Percentiles rank a stretch among this genome's conserved stretches.
phyloP scores from a whole-genome alignment of 768 basidiomycete genomes.

The Kwoniella botswanensis region DNA sequence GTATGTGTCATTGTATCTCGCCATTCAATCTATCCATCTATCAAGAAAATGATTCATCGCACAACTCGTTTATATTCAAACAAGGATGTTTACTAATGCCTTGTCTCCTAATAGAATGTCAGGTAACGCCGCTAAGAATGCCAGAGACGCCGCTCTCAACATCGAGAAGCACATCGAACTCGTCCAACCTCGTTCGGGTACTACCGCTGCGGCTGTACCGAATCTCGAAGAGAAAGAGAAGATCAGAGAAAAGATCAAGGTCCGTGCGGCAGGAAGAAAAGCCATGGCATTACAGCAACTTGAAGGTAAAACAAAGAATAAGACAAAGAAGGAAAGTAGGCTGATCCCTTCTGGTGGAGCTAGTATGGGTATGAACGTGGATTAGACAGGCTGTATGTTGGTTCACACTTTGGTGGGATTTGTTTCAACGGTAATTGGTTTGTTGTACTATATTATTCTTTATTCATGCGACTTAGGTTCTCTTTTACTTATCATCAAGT shows the following conservation, averaged over 20 bases:
- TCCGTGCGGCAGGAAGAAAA: conserved; percentile 46
- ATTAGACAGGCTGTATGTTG: conserved; percentile 19
- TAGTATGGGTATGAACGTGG: conserved; percentile 68
- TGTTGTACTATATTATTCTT: neutral
- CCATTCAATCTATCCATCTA: neutral
- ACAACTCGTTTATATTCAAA: neutral
- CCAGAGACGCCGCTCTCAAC: conserved; percentile 65
- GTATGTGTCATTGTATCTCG: conserved; percentile 42
- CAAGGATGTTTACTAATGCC: neutral
- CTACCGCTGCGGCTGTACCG: conserved; percentile 59
- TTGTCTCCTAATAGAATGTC: conserved; percentile 70
- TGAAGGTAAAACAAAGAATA: conserved; percentile 45
- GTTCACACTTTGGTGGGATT: no score
- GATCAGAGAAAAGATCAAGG: conserved; percentile 78
- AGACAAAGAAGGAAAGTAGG: conserved; percentile 67
- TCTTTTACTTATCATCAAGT: neutral
- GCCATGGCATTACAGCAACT: conserved; percentile 52
- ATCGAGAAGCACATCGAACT: conserved; percentile 64
- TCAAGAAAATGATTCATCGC: no score
- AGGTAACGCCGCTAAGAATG: conserved; percentile 70
- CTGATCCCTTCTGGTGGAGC: conserved; percentile 80
- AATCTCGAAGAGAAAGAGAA: conserved; percentile 62
- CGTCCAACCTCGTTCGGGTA: conserved; percentile 53
- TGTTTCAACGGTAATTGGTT: neutral
- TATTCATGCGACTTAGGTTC: neutral